phyloP scores from a whole-genome alignment of 1,139 yeast species.

The Fermentozyma sake region DNA sequence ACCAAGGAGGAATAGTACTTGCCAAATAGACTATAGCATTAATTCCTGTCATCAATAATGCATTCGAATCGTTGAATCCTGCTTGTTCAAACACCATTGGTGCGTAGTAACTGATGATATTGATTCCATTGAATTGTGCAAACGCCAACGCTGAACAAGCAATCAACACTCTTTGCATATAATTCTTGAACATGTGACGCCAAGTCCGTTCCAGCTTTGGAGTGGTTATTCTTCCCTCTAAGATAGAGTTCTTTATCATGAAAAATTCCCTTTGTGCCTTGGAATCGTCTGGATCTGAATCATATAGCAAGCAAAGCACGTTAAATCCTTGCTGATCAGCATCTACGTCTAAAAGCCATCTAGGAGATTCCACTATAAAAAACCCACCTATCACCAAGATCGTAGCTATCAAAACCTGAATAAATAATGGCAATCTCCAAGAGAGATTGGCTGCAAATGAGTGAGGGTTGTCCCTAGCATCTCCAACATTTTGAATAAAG shows the following conservation, averaged over 20 bases:
- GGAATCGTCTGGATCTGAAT: slow-evolving; percentile 50
- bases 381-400: slow-evolving; percentile 47
- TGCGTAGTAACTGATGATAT: slow-evolving; percentile 51
- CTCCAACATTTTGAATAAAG: slow-evolving; percentile 40
- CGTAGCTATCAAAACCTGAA: slow-evolving; percentile 45
- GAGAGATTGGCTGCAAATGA: slow-evolving; percentile 42
- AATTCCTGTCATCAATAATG: slow-evolving; percentile 51
- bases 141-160: slow-evolving; percentile 50
- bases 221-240: slow-evolving; percentile 39
- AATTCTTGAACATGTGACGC: slow-evolving; percentile 38
- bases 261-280: slow-evolving; percentile 62
- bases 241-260: slow-evolving; percentile 75
- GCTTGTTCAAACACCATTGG: slow-evolving; percentile 53
- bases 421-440: slow-evolving; percentile 49
- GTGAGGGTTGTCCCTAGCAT: slow-evolving; percentile 33
- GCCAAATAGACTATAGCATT: slow-evolving; percentile 45
- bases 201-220: slow-evolving; percentile 44
- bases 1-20: slow-evolving; percentile 53
- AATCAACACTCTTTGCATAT: slow-evolving; percentile 36
- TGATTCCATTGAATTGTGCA: slow-evolving; percentile 56
- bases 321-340: slow-evolving; percentile 53
- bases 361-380: slow-evolving; percentile 52
- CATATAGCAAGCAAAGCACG: slow-evolving; percentile 77
- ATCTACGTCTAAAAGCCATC: slow-evolving; percentile 51
- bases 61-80: slow-evolving; percentile 46